Evolutionary conservation across 768 basidiomycete genomes (phyloP).

Genomic region (Chlorophyllum brunneum): DNA sequence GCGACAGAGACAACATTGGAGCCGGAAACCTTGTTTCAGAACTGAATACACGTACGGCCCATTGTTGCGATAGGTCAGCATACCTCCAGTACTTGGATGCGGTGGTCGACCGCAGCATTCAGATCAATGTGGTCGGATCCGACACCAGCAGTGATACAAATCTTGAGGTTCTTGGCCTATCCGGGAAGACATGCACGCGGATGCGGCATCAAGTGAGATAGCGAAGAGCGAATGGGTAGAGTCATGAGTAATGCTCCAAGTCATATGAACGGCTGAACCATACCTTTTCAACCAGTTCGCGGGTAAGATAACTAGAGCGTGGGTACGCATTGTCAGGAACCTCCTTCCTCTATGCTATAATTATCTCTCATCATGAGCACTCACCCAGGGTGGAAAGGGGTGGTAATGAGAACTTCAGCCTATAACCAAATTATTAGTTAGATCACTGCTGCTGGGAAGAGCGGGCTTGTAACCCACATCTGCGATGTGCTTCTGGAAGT

Average conservation of each 20-base stretch:
- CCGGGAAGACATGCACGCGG: not conserved
- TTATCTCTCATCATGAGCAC: slow-evolving; percentile 9
- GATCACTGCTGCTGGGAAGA: not conserved
- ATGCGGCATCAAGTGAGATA: not conserved
- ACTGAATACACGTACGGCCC: slow-evolving; percentile 1
- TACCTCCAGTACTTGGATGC: slow-evolving; percentile 76
- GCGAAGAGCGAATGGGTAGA: slow-evolving; percentile 6
- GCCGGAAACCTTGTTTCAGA: slow-evolving; percentile 55
- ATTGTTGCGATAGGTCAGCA: not conserved
- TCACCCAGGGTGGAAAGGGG: slow-evolving; percentile 79
- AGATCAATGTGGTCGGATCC: slow-evolving; percentile 91
- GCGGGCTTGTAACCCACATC: slow-evolving; percentile 47
- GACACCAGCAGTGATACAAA: slow-evolving; percentile 89
- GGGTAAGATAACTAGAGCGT: slow-evolving; percentile 59
- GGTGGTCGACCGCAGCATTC: slow-evolving; percentile 77
- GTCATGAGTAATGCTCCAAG: not conserved
- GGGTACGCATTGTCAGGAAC: not conserved
- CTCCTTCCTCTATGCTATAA: not conserved
- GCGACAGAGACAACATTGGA: slow-evolving; percentile 91
- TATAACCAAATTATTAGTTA: slow-evolving; percentile 24
- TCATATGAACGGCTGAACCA: slow-evolving; percentile 4
- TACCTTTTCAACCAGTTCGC: slow-evolving; percentile 67
- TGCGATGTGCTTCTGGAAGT: slow-evolving; percentile 78
- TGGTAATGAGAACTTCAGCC: slow-evolving; percentile 80
- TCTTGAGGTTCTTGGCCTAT: slow-evolving; percentile 83